Base-by-base conservation (phyloP, 495 filamentous ascomycete genomes). In the Rhizodiscina lignyota region DNA sequence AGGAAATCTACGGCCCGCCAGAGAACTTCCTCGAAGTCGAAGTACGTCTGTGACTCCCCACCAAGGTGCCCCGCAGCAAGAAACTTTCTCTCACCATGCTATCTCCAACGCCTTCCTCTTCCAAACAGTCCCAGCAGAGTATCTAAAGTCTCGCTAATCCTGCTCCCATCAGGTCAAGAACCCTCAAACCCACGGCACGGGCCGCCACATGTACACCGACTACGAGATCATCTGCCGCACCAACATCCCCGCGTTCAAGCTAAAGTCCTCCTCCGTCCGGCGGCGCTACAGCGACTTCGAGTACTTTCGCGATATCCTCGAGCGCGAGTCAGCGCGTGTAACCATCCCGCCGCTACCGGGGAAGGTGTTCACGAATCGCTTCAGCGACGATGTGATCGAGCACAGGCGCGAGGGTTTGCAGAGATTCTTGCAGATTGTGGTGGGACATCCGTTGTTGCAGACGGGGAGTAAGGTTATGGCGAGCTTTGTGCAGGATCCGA, bases 11-110 rank as follows among this genome's bases (percentile, higher is more conserved):
- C 56, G 89, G 86, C 3, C 86, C 86, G 11, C 89, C 91, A 12
- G 89, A 97, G 69, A 97, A 97, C 60, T 94, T 94, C 54, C 70
- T 97, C 24, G 89, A 97, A 63, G 91, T 97, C 30, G 91, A 97
- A 61, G 89, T 94, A 46, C 41, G 66, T 54, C 3, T 12, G 24
- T 35, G 1, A 18, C 11, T 31, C 22, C 20, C 38, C 23, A 3
- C 6, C 36, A n/a, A 12, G 36, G 22, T 18, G 33, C 17, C 35
- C 16, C 40, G 27, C 34, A 17, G 37, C 36, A 32, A 35, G 16
- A 18, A 12, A 13, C 24, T 18, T 11, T n/a, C 16, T n/a, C 37
- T 34, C 24, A 39, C n/a, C 21, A 21, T 21, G 6, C 21, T 31
- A 2, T 32, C 15, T 27, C 8, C 35, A 34, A 22, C 27, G 21